These are phyloP conservation scores for Rhizophora apiculata DNA, from an alignment of 345 rosid genomes.

Conservation along the genomic window DNA sequence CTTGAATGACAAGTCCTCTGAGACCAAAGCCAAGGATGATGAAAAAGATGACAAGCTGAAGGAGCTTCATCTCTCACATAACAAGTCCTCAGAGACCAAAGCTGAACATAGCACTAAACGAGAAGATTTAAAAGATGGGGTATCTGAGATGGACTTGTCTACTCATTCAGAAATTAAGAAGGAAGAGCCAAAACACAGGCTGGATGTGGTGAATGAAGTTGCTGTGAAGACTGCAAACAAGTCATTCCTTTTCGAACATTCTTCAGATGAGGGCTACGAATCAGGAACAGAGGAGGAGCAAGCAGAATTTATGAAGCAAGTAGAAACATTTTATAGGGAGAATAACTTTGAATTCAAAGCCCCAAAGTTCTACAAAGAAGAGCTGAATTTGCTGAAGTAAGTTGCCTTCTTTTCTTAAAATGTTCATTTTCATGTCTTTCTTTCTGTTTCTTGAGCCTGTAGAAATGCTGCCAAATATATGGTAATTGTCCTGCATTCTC, in stretches of 20 bases:
- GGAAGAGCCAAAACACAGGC: conserved; percentile 17
- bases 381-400: conserved; percentile 34
- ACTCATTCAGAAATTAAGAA: conserved; percentile 14
- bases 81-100: neutral
- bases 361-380: conserved; percentile 36
- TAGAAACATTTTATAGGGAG: conserved; percentile 23
- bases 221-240: conserved; percentile 14
- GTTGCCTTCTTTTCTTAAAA: neutral
- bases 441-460: neutral
- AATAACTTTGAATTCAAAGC: conserved; percentile 28
- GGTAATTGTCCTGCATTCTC: neutral
- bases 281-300: conserved; percentile 35
- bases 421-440: neutral
- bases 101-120: conserved; percentile 18
- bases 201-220: conserved; percentile 17
- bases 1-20: conserved; percentile 5
- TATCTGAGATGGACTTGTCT: conserved; percentile 8
- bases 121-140: conserved; percentile 22
- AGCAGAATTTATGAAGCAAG: conserved; percentile 25
- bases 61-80: conserved; percentile 7
- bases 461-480: neutral
- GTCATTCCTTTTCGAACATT: conserved; percentile 19
- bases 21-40: conserved; percentile 21
- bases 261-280: conserved; percentile 27
- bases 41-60: conserved; percentile 20